A percentile compares a stretch with the other conserved stretches of the same genome.
These are phyloP conservation scores for Puccinia triticina DNA, from an alignment of 1,284 basidiomycete genomes.

Conservation along the genomic window DNA sequence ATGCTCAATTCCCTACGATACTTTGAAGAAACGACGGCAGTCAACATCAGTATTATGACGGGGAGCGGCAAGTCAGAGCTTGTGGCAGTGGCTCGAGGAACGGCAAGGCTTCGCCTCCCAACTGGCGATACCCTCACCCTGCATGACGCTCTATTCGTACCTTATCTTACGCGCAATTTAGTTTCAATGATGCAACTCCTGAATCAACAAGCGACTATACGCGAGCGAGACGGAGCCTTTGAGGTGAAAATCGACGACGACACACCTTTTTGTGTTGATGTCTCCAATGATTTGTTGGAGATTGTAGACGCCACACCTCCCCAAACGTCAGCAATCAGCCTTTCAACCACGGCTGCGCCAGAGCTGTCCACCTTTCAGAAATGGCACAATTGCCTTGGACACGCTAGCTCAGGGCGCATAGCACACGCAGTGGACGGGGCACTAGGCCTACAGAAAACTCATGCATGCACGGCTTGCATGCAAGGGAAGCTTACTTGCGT, in stretches of 20 bases:
- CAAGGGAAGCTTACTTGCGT: background rate
- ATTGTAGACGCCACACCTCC: background rate
- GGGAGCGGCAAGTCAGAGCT: background rate
- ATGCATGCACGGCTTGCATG: no score
- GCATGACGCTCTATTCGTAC: background rate
- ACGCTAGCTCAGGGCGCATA: no score
- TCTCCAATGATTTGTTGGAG: no score
- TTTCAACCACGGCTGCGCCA: background rate
- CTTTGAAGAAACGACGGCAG: no score
- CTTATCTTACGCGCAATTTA: background rate
- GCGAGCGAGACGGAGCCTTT: background rate
- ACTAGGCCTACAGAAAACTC: no score
- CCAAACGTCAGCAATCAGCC: background rate
- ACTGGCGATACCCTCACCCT: background rate
- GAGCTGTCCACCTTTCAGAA: background rate
- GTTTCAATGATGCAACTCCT: background rate
- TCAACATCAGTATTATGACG: background rate
- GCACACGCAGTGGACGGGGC: no score
- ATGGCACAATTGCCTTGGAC: slow-evolving; percentile 14
- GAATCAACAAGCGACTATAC: background rate
- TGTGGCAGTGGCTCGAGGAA: background rate
- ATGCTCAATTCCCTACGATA: no score
- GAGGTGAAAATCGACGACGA: background rate
- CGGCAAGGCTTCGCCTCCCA: background rate
- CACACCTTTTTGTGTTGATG: no score